Base-by-base conservation (phyloP, 176 grass and related monocot species). In the Juncus inflexus region DNA sequence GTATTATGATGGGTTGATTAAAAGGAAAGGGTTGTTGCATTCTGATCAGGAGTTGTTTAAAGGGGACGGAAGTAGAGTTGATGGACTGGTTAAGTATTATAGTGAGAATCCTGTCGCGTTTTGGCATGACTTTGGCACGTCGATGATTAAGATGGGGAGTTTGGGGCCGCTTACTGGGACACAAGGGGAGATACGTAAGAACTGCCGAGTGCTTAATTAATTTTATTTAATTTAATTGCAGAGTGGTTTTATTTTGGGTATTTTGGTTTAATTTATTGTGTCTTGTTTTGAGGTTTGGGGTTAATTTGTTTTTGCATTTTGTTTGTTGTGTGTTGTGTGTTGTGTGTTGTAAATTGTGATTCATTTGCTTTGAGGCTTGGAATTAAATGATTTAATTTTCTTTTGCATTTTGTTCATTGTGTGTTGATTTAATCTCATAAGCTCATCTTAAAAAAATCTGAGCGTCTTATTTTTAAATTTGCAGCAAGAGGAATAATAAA, bases 11-110 rank as follows among this genome's bases (percentile, higher is more conserved):
- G 74, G 51, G 4, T 55, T 82, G 50, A 47, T 77, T 55, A 58
- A 64, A n/a, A 70, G 69, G 50, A 71, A 82, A 64, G 79, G 79
- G 5, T 67, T 82, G 38, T 40, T 82, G 10, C 79, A 82, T 65
- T 82, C 79, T 2, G 79, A 82, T 65, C 79, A 77, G 59, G 65
- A 82, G 65, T 57, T 82, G 65, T 72, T 64, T 36, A 64, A 79
- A 4, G 77, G 77, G 10, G 59, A 64, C 37, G 79, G 73, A 35
- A 70, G 73, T 6, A 52, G 43, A 0, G 75, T 47, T 52, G 79
- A 82, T 58, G 10, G 51, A 35, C 66, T 76, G 38, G 79, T 82
- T 13, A 64, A 50, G 65, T 72, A 55, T 52, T 82, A 82, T 61
- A 62, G 37, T 19, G 38, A 52, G 8, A 77, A 77, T 58, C 52